Evolutionary conservation across 2,329 filamentous ascomycete genomes (phyloP), one percentile per base, ranked within the genome.

Genomic region (Madurella fahalii): DNA sequence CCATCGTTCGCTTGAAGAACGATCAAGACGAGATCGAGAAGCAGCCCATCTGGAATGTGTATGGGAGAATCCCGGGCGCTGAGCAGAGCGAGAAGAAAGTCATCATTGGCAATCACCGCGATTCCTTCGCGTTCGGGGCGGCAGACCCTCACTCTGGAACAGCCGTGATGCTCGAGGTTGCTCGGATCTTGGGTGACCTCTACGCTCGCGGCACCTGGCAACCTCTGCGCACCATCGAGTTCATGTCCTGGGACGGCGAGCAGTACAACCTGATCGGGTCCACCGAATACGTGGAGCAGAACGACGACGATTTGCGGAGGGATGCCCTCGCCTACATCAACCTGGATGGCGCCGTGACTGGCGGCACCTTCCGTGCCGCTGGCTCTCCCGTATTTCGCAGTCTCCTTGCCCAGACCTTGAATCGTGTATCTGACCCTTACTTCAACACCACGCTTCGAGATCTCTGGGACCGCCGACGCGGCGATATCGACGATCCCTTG

Each of bases 261-360:
- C 90, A 93, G 70, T 97, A 96, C 74, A 96, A 96, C 70, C 75
- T 94, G 44, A 89, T 96, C 54, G 94, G 94, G 9, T 95, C 90
- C 11, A 97, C 94, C 1, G 94, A 99, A 69, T 93, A 88, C 65
- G 94, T 99, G 44, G 94, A 99, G 72, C 86, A 88, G 45, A 86
- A 93, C 62, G 77, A 90, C 30, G 84, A 92, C 0, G 69, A 74
- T 2, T 77, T 99, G 7, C 86, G 89, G 41, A 75, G 80, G 16
- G 81, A 94, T 63, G 93, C 83, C 0, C 84, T 90, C 59, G 92
- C 89, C 9, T 99, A 99, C 66, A 78, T 99, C 61, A 99, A 99
- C 66, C 85, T 99, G 40, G 93, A 93, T 68, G 83, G 85, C 1
- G 93, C 87, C 34, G 85, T 97, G 4, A 81, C 82, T 2, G 94